Evolutionary conservation across 805 yeast species (phyloP).

Genomic region (Hanseniaspora guilliermondii): DNA sequence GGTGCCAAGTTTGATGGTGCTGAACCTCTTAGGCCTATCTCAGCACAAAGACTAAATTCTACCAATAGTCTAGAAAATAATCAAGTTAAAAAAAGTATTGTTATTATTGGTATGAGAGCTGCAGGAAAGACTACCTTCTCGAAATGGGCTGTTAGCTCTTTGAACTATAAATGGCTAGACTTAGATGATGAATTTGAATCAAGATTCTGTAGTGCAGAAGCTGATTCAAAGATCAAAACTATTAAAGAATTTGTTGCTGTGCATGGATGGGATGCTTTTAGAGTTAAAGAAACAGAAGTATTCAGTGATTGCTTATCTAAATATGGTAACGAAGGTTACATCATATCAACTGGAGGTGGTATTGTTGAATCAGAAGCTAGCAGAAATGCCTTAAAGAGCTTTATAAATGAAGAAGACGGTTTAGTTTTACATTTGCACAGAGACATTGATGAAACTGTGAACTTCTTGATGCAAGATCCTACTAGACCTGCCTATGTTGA

Average conservation of each 20-base stretch:
- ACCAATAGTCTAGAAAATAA: slow-evolving; percentile 3
- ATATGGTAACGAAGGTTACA: slow-evolving; percentile 39
- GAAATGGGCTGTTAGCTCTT: slow-evolving; percentile 56
- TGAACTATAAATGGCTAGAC: slow-evolving; percentile 61
- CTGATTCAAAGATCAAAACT: slow-evolving; percentile 23
- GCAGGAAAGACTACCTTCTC: slow-evolving; percentile 89
- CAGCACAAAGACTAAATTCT: slow-evolving; percentile 4
- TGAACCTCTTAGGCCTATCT: slow-evolving; percentile 34
- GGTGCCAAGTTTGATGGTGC: slow-evolving; percentile 58
- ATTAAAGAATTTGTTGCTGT: slow-evolving; percentile 50
- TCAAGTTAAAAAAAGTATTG: slow-evolving; percentile 35
- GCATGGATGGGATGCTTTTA: slow-evolving; percentile 80
- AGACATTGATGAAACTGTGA: slow-evolving; percentile 65
- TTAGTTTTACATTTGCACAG: slow-evolving; percentile 85
- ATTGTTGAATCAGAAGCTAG: slow-evolving; percentile 68
- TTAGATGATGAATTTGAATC: slow-evolving; percentile 62
- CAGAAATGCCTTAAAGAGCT: slow-evolving; percentile 48
- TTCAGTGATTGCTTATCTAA: slow-evolving; percentile 35
- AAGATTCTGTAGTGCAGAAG: slow-evolving; percentile 26
- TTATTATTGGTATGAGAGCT: slow-evolving; percentile 94
- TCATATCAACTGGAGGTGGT: slow-evolving; percentile 94
- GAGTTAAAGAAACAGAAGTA: slow-evolving; percentile 50
- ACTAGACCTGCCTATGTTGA: slow-evolving; percentile 78
- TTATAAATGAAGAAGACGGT: slow-evolving; percentile 43
- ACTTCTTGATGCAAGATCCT: slow-evolving; percentile 61